Evolutionary conservation across 2,329 filamentous ascomycete genomes (phyloP).

Genomic region (Penicillium italicum): DNA sequence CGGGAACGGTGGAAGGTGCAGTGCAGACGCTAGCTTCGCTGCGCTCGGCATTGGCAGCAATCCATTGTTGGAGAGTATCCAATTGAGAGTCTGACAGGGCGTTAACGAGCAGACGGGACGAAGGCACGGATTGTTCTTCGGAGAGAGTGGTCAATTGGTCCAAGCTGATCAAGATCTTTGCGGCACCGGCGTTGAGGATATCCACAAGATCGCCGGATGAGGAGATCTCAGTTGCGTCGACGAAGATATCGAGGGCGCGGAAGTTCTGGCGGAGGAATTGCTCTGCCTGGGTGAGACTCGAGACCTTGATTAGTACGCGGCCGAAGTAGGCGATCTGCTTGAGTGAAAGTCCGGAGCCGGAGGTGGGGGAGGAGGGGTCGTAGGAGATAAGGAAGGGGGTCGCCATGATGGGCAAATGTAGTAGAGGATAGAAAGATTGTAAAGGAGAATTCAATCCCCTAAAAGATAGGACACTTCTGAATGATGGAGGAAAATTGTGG

Average conservation of each 20-base stretch:
- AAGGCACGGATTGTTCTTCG: conserved; percentile 49
- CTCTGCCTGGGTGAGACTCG: conserved; percentile 38
- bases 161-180: conserved; percentile 75
- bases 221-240: conserved; percentile 70
- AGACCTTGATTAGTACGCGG: conserved; percentile 54
- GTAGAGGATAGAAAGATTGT: neutral
- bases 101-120: conserved; percentile 56
- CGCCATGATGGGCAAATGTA: conserved; percentile 33
- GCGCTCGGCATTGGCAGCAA: conserved; percentile 36
- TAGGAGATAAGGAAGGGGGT: conserved; percentile 43
- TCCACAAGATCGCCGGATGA: conserved; percentile 70
- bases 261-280: conserved; percentile 57
- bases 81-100: conserved; percentile 43
- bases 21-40: conserved; percentile 37
- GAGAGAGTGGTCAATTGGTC: conserved; percentile 61
- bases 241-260: conserved; percentile 59
- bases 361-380: conserved; percentile 42
- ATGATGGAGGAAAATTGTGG: neutral
- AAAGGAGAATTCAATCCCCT: conserved; percentile 18
- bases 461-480: conserved; percentile 1
- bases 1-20: conserved; percentile 37
- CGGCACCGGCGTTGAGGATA: conserved; percentile 79
- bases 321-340: conserved; percentile 58
- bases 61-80: conserved; percentile 40
- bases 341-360: conserved; percentile 52